Evolutionary conservation across 2,329 filamentous ascomycete genomes (phyloP), one percentile per base, ranked within the genome.

Genomic region (Alternaria gaisen): DNA sequence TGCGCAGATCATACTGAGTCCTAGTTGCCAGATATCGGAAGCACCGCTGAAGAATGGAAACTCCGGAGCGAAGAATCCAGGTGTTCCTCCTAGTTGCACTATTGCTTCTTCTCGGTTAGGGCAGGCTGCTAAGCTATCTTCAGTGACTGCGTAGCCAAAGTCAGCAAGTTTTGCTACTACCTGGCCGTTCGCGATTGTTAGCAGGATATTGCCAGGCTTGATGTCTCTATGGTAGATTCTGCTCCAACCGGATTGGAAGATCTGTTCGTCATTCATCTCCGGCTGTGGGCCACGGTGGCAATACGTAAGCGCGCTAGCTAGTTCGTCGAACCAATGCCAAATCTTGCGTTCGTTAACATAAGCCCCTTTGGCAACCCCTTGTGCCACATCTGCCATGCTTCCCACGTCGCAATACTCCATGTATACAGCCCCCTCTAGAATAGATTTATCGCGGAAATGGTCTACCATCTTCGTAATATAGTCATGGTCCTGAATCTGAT

Each of bases 21-120:
- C 68, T 11, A 72, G 38, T 38, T 71, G 65, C 59, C 63, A 71
- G 3, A 72, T 57, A 52, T 72, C 69, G 20, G 58, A 66, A 16
- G 47, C 36, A 4, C 47, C 53, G 10, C 41, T 42, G 28, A 60
- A 68, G 1, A 34, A 30, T 22, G 65, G 68, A 12, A 36, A 22
- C 22, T 72, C 69, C 20, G 69, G 69, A 6, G 68, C 59, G n/a
- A 59, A 48, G 20, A 55, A 70, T 1, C 62, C 60, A 30, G 22
- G 40, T 5, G 68, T 70, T 4, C 22, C 30, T 9, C 40, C 57
- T 4, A 56, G 62, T 12, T 50, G 36, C 6, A 9, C 34, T 12
- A 16, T 34, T 9, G 60, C 59, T 14, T 47, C 7, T 12, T 18
- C 18, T 10, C 26, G 26, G 10, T 22, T 34, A n/a, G 44, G 16